Conservation (phyloP, 371 early-diverging fungal genomes). For the Mortierella sp. region DNA sequence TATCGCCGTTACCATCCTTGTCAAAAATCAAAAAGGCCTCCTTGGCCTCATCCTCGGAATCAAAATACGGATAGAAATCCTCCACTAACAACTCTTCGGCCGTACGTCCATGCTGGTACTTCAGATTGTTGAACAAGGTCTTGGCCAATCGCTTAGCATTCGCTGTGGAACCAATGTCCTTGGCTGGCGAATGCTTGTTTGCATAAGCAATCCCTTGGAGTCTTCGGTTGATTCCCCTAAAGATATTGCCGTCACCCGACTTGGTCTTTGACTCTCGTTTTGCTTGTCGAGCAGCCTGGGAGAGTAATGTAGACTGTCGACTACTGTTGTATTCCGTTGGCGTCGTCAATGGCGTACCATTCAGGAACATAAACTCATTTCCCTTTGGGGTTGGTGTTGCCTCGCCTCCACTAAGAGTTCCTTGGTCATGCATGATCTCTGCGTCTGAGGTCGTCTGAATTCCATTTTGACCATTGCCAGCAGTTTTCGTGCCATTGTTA, state of each 20-base stretch:
- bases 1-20: slow-evolving; percentile 72
- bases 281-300: slow-evolving; percentile 4
- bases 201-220: slow-evolving; percentile 27
- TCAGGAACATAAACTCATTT: slow-evolving; percentile 25
- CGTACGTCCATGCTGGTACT: slow-evolving; percentile 5
- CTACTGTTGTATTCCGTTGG: slow-evolving; percentile 18
- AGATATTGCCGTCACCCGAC: slow-evolving; percentile 12
- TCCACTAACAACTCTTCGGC: slow-evolving; percentile 32
- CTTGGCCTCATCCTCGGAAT: slow-evolving; percentile 59
- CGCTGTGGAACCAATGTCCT: slow-evolving; percentile 59
- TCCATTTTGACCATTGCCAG: neutral
- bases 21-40: slow-evolving; percentile 74
- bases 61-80: slow-evolving; percentile 64
- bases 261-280: slow-evolving; percentile 20
- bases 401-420: neutral
- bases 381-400: slow-evolving; percentile 5
- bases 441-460: neutral
- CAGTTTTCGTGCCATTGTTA: neutral
- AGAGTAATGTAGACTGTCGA: slow-evolving; percentile 23
- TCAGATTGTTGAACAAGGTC: slow-evolving; percentile 57
- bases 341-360: slow-evolving; percentile 33
- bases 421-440: slow-evolving; percentile 18
- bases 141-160: slow-evolving; percentile 58
- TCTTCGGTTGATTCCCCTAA: slow-evolving; percentile 25
- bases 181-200: slow-evolving; percentile 25